Evolutionary conservation across 768 basidiomycete species (phyloP).

Genomic region (Clitopilus hobsonii): DNA sequence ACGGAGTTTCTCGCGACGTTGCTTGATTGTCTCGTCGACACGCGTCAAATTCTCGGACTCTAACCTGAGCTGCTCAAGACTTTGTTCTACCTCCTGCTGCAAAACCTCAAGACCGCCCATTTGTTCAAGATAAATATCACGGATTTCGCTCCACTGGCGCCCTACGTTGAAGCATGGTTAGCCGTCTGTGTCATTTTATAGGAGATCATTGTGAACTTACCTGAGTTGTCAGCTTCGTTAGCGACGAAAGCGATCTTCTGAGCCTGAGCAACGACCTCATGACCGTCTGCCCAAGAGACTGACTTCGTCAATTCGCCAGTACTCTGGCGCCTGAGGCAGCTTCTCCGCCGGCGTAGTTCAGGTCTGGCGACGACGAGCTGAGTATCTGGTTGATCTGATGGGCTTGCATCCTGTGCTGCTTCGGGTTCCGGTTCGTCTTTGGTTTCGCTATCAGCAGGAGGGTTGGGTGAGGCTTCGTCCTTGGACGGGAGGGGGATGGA

Average conservation of each 20-base stretch:
- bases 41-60: constrained; percentile 41
- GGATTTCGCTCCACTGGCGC: constrained; percentile 55
- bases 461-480: not conserved
- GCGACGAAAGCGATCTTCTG: constrained; percentile 39
- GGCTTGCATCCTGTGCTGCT: constrained; percentile 2
- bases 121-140: constrained; percentile 56
- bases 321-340: constrained; percentile 59
- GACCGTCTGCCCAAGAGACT: constrained; percentile 74
- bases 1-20: constrained; percentile 32
- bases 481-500: constrained; percentile 5
- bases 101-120: constrained; percentile 54
- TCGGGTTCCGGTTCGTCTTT: not conserved
- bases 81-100: constrained; percentile 48
- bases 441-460: not conserved
- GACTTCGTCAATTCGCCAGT: constrained; percentile 57
- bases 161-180: constrained; percentile 28
- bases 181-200: not conserved
- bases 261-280: constrained; percentile 53
- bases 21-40: constrained; percentile 36
- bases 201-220: constrained; percentile 14
- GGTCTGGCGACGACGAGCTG: constrained; percentile 14
- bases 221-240: constrained; percentile 33
- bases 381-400: constrained; percentile 3
- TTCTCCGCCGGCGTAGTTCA: constrained; percentile 44
- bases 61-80: constrained; percentile 34